Percentiles rank a stretch among this genome's conserved stretches.
These are phyloP conservation scores for Bondarzewia mesenterica DNA, from an alignment of 1,284 basidiomycete genomes.

Conservation along the genomic window DNA sequence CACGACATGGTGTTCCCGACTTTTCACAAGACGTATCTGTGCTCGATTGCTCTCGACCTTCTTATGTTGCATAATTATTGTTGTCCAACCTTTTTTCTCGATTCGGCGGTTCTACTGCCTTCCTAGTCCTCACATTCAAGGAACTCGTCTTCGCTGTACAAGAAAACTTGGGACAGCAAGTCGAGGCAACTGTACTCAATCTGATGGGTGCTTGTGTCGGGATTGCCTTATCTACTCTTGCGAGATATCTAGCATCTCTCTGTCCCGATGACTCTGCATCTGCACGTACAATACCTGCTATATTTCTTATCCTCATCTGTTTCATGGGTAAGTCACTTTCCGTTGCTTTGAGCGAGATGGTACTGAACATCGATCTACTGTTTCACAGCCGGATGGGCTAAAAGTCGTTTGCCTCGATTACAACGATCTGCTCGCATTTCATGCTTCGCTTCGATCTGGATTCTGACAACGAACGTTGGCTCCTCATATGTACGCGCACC, in stretches of 20 bases:
- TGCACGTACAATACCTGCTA: constrained; percentile 29
- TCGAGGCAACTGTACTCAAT: constrained; percentile 38
- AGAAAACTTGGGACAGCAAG: constrained; percentile 38
- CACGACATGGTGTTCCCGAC: constrained; percentile 5
- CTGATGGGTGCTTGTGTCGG: constrained; percentile 34
- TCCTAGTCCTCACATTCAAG: constrained; percentile 36
- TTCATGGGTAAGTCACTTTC: constrained; percentile 35
- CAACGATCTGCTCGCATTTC: constrained; percentile 37
- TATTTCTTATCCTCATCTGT: constrained; percentile 31
- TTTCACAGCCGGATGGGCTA: constrained; percentile 33
- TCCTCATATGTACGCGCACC: constrained; percentile 21
- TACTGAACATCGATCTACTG: too few relatives aligned
- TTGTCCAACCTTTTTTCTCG: constrained; percentile 32
- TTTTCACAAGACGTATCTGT: constrained; percentile 27
- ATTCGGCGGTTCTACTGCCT: constrained; percentile 33
- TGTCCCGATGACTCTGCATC: constrained; percentile 19
- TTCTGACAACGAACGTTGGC: constrained; percentile 32
- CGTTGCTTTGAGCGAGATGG: too few relatives aligned
- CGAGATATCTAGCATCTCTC: constrained; percentile 28
- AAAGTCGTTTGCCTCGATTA: constrained; percentile 39
- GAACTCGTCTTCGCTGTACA: constrained; percentile 42
- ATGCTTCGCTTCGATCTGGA: constrained; percentile 39
- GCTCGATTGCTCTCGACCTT: constrained; percentile 38
- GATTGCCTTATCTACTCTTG: constrained; percentile 35
- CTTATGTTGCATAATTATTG: constrained; percentile 33